Evolutionary conservation across 371 early-diverging fungal genomes (phyloP).

Genomic region (Paraphysoderma sedebokerense): DNA sequence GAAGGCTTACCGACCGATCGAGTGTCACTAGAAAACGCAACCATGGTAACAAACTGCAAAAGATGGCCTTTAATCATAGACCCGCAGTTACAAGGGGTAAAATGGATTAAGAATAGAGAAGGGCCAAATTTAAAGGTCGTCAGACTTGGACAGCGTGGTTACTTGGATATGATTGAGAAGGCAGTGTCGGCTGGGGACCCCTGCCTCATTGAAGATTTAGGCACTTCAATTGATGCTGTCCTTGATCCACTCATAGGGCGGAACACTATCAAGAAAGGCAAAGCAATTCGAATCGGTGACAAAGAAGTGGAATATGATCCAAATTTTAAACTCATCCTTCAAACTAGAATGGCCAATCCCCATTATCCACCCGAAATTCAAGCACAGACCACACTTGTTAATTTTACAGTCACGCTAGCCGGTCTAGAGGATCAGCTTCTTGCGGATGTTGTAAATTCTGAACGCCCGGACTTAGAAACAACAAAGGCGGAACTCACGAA

Average conservation of each 20-base stretch:
- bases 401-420: conserved; percentile 38
- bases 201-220: conserved; percentile 37
- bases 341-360: conserved; percentile 37
- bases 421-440: conserved; percentile 44
- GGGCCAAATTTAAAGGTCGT: conserved; percentile 26
- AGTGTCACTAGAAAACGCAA: conserved; percentile 39
- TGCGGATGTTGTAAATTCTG: conserved; percentile 43
- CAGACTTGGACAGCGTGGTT: conserved; percentile 29
- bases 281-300: conserved; percentile 38
- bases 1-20: conserved; percentile 40
- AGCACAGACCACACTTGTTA: conserved; percentile 40
- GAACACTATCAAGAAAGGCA: conserved; percentile 42
- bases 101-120: conserved; percentile 38
- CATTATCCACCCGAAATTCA: conserved; percentile 48
- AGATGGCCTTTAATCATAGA: conserved; percentile 45
- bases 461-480: conserved; percentile 34
- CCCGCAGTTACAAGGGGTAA: conserved; percentile 42
- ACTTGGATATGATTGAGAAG: conserved; percentile 36
- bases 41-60: conserved; percentile 36
- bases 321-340: conserved; percentile 34
- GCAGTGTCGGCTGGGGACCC: conserved; percentile 33
- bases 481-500: conserved; percentile 41
- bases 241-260: conserved; percentile 36
- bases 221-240: conserved; percentile 32
- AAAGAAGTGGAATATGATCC: conserved; percentile 44